Evolutionary conservation across 106 monocot species (phyloP), one percentile per base, ranked within the genome.

Genomic region (Dioscorea dumetorum): DNA sequence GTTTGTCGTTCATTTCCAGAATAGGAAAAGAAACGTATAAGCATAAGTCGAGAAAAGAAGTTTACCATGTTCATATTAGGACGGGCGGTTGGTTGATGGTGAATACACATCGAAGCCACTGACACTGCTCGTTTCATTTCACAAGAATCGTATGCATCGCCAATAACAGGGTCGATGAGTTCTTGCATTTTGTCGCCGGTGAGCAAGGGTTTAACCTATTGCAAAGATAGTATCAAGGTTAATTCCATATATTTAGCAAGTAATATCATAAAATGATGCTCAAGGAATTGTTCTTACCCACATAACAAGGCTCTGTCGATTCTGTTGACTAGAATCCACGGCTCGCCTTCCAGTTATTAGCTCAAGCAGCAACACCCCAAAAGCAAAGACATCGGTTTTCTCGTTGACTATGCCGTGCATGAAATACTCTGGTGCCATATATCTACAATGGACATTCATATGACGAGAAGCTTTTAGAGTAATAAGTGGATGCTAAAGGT

Each of bases 331-430:
- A 10, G 81, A 88, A 50, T 95, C 91, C 19, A 95, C 76, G 0
- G 95, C 95, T 17, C 64, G 67, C 21, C 91, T 74, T 0, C 95
- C 95, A 1, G 95, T 88, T 41, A 95, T 80, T 33, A 95, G 81
- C 79, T 95, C 95, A 63, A 95, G 85, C 56, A 95, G 83, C 77
- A 95, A 64, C 16, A 95, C 91, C 4, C 95, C 95, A 64, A 73
- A 91, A 5, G 95, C 95, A 70, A 95, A 95, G 50, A 95, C 95
- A 72, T 95, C 95, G 0, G 80, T 88, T 61, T 95, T 95, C 84
- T 95, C 95, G 54, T 85, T 91, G 35, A 88, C 81, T n/a, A 95
- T 60, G 4, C 91, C 91, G 50, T 91, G 95, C 95, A 95, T 88
- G 82, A 86, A 91, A 53, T 95, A 95, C 61, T 95, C 94, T 3